These are phyloP conservation scores for Leptographium lundbergii DNA, from an alignment of 2,329 filamentous ascomycete species.

Conservation along the genomic window DNA sequence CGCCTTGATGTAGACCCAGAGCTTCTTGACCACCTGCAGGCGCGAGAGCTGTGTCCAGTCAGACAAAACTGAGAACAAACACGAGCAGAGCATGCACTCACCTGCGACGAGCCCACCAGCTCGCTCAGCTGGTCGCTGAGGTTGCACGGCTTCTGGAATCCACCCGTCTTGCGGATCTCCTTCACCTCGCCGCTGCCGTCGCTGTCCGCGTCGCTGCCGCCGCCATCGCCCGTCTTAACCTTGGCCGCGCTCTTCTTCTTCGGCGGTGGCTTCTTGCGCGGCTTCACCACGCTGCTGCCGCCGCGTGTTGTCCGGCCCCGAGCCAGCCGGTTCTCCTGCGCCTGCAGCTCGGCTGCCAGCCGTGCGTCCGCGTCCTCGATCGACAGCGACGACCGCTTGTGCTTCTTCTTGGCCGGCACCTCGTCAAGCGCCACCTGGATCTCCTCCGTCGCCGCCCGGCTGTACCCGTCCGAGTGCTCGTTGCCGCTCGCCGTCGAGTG, in stretches of 20 bases:
- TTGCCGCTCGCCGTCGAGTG: constrained; percentile 18
- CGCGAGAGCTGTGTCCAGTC: constrained; percentile 58
- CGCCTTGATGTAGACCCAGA: constrained; percentile 90
- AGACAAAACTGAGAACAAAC: not conserved
- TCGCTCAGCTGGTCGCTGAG: constrained; percentile 58
- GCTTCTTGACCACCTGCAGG: constrained; percentile 88
- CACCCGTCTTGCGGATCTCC: constrained; percentile 73
- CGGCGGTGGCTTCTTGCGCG: constrained; percentile 54
- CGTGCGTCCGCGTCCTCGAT: constrained; percentile 68
- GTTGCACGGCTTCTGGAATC: constrained; percentile 80
- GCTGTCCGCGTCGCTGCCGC: constrained; percentile 57
- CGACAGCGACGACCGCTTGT: constrained; percentile 45
- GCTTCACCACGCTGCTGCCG: constrained; percentile 46
- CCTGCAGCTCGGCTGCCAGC: constrained; percentile 78
- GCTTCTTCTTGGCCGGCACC: constrained; percentile 47
- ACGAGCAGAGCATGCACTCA: constrained; percentile 23
- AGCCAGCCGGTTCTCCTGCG: constrained; percentile 67
- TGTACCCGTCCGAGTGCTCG: constrained; percentile 19
- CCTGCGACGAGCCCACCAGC: constrained; percentile 56
- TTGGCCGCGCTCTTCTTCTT: constrained; percentile 67
- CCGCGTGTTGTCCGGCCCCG: constrained; percentile 65
- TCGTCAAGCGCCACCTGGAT: constrained; percentile 27
- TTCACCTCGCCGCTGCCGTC: constrained; percentile 44
- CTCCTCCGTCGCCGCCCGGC: constrained; percentile 17
- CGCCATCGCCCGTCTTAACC: constrained; percentile 62